phyloP scores from a whole-genome alignment of 2,329 filamentous ascomycete genomes.

The Sclerotinia subarctica region DNA sequence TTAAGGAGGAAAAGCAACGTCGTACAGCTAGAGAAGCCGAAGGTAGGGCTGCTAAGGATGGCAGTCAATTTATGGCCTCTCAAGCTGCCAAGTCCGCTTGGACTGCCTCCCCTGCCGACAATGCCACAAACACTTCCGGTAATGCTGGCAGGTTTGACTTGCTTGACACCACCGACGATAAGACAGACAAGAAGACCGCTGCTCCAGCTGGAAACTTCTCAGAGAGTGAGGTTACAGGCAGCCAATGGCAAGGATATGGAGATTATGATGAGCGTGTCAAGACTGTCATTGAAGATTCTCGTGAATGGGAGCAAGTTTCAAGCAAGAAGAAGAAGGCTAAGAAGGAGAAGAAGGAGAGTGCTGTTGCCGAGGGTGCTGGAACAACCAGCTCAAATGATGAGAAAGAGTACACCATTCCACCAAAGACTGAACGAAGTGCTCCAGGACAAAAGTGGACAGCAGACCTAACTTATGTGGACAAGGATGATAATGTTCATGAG shows the following conservation, averaged over 20 bases:
- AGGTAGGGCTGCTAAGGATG: slow-evolving; percentile 79
- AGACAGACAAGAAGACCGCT: slow-evolving; percentile 37
- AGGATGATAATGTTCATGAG: slow-evolving; percentile 27
- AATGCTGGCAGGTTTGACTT: slow-evolving; percentile 45
- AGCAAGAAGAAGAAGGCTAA: slow-evolving; percentile 36
- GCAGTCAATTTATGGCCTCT: slow-evolving; percentile 55
- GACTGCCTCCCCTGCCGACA: slow-evolving; percentile 38
- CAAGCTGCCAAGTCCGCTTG: slow-evolving; percentile 46
- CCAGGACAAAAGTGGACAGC: slow-evolving; percentile 32
- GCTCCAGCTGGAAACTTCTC: slow-evolving; percentile 32
- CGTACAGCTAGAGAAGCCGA: slow-evolving; percentile 78
- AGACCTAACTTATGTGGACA: slow-evolving; percentile 25
- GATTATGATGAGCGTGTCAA: slow-evolving; percentile 62
- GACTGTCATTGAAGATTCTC: slow-evolving; percentile 51
- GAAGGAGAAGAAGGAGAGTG: slow-evolving; percentile 30
- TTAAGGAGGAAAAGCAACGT: slow-evolving; percentile 76
- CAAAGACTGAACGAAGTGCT: slow-evolving; percentile 26
- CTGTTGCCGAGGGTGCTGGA: slow-evolving; percentile 26
- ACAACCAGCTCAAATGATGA: slow-evolving; percentile 26
- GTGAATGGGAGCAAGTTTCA: slow-evolving; percentile 58
- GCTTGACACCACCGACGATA: slow-evolving; percentile 55
- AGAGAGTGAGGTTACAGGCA: slow-evolving; percentile 28
- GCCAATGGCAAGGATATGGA: slow-evolving; percentile 34
- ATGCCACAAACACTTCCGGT: slow-evolving; percentile 33
- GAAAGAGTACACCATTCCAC: slow-evolving; percentile 28